Base-by-base conservation (phyloP, 2,329 filamentous ascomycete genomes). In the Elsinoe batatas region DNA sequence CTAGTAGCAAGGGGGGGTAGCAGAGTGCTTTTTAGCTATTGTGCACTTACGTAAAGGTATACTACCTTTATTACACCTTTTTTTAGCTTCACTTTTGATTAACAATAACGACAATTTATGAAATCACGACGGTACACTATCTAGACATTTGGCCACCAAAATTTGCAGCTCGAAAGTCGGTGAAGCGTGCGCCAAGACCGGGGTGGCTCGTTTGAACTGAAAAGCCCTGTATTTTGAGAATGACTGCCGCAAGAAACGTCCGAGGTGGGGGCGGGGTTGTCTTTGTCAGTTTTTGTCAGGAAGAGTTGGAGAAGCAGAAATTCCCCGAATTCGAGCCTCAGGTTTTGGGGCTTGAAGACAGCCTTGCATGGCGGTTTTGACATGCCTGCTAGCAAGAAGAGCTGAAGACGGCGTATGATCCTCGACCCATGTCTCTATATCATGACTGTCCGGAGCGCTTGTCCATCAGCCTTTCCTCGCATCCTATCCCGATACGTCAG, bases 181-280 rank as follows among this genome's bases (percentile, higher is more conserved):
- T n/a, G n/a, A n/a, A n/a, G n/a, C n/a, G n/a, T n/a, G n/a, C n/a
- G n/a, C n/a, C n/a, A n/a, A n/a, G n/a, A n/a, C n/a, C n/a, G n/a
- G n/a, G n/a, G n/a, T n/a, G n/a, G n/a, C n/a, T n/a, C n/a, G n/a
- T n/a, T n/a, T n/a, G n/a, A n/a, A n/a, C n/a, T n/a, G n/a, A n/a
- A n/a, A n/a, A n/a, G n/a, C n/a, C n/a, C n/a, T n/a, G n/a, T 51
- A 22, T 22, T 35, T 38, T 38, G 47, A 7, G 8, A 37, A 8
- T 26, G 32, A 51, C 47, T 51, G 47, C 47, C 47, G 47, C 47
- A 18, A 26, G 12, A 15, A 26, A 36, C 15, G 47, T 36, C 47
- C 47, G 33, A 51, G 26, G 47, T 51, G 47, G 47, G 47, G 47
- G 47, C 47, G 47, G 47, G 47, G 47, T 51, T 26, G 18, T 44